Evolutionary conservation across 1,139 yeast species (phyloP).

Genomic region (Yamadazyma jaroonii): DNA sequence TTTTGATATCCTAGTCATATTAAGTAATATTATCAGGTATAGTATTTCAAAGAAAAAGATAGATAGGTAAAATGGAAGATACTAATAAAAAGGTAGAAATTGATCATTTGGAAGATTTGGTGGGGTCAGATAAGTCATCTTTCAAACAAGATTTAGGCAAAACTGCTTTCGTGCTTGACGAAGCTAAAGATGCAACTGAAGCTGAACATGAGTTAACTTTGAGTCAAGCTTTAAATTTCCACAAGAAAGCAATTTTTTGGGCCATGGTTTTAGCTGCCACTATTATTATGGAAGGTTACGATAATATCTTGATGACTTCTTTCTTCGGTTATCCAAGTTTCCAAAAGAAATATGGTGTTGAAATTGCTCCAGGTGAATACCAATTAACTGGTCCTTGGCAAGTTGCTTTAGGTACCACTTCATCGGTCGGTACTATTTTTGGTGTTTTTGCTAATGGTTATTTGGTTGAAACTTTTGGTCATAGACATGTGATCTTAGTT

Average conservation of each 20-base stretch:
- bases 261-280: constrained; percentile 22
- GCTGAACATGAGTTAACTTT: constrained; percentile 20
- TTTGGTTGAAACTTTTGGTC: constrained; percentile 23
- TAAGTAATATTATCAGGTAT: background rate
- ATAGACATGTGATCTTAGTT: constrained; percentile 20
- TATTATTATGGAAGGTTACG: constrained; percentile 28
- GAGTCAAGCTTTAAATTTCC: constrained; percentile 16
- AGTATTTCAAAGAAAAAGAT: background rate
- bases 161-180: constrained; percentile 15
- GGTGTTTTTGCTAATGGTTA: constrained; percentile 23
- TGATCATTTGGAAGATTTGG: constrained; percentile 15
- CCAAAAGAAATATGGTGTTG: constrained; percentile 19
- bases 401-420: constrained; percentile 19
- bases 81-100: constrained; percentile 12
- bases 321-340: constrained; percentile 25
- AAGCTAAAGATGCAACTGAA: constrained; percentile 19
- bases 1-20: background rate
- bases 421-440: constrained; percentile 20
- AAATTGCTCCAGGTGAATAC: constrained; percentile 14
- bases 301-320: constrained; percentile 20
- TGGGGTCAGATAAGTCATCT: constrained; percentile 13
- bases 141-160: constrained; percentile 14
- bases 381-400: constrained; percentile 23
- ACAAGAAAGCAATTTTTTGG: constrained; percentile 22
- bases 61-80: constrained; percentile 4